A percentile compares a stretch with the other conserved stretches of the same genome.
phyloP scores from a whole-genome alignment of 495 filamentous ascomycete species.

The Aspergillus mulundensis region DNA sequence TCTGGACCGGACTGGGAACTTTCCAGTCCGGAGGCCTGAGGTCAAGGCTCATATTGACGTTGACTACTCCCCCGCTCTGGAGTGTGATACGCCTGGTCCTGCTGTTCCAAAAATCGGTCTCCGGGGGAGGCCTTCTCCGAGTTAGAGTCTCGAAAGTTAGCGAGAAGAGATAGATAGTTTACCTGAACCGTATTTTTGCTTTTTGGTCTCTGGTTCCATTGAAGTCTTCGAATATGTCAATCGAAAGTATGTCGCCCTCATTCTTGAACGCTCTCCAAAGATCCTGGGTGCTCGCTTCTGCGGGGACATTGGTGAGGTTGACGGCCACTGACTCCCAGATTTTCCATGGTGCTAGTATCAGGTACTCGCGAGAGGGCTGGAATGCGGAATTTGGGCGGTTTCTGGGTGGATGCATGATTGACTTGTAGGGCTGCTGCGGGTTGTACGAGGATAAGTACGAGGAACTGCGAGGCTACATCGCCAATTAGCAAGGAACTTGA shows the following conservation, averaged over 20 bases:
- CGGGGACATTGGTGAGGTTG: conserved; percentile 30
- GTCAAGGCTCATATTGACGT: conserved; percentile 20
- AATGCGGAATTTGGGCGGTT: not conserved
- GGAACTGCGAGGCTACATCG: not conserved
- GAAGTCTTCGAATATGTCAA: conserved; percentile 42
- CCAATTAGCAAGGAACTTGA: not conserved
- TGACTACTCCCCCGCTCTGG: conserved; percentile 9
- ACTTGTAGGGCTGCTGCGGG: not conserved
- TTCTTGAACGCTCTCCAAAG: conserved; percentile 37
- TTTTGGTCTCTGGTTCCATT: conserved; percentile 23
- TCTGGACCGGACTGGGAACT: conserved; percentile 28
- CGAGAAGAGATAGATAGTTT: conserved; percentile 8
- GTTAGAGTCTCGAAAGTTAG: conserved; percentile 1
- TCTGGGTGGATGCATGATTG: not conserved
- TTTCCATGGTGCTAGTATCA: conserved; percentile 30
- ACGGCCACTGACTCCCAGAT: conserved; percentile 37
- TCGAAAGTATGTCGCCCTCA: conserved; percentile 38
- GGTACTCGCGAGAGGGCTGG: not conserved
- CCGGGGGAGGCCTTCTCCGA: conserved; percentile 38
- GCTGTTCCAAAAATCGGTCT: conserved; percentile 34
- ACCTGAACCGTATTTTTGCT: conserved; percentile 45
- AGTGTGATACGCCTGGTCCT: conserved; percentile 26
- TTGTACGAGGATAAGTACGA: not conserved
- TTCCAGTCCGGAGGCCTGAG: conserved; percentile 9
- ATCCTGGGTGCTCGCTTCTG: conserved; percentile 25